These are phyloP conservation scores for Aspergillus proliferans DNA, from an alignment of 2,329 filamentous ascomycete species.

Conservation along the genomic window DNA sequence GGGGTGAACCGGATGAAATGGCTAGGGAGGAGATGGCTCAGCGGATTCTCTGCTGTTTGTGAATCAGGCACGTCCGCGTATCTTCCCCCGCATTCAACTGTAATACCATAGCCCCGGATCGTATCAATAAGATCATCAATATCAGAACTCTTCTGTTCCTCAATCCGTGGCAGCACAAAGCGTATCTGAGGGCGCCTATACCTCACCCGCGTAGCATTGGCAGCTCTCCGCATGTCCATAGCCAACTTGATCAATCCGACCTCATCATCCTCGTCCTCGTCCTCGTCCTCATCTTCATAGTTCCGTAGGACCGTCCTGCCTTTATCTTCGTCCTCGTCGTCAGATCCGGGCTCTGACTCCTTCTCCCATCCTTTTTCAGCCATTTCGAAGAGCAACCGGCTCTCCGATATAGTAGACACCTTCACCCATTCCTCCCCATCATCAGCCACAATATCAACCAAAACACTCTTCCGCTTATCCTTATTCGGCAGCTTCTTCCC, in stretches of 20 bases:
- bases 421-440: conserved; percentile 63
- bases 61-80: conserved; percentile 6
- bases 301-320: conserved; percentile 21
- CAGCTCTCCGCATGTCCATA: conserved; percentile 52
- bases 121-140: conserved; percentile 53
- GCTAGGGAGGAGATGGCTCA: conserved; percentile 34
- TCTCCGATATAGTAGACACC: conserved; percentile 60
- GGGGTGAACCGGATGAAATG: conserved; percentile 37
- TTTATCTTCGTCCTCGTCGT: conserved; percentile 13
- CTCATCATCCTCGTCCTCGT: conserved; percentile 47
- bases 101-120: conserved; percentile 48
- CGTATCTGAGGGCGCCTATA: conserved; percentile 56
- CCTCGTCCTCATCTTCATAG: conserved; percentile 33
- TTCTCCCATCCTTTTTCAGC: conserved; percentile 61
- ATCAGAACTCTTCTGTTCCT: conserved; percentile 44
- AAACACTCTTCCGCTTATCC: conserved; percentile 45
- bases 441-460: conserved; percentile 60
- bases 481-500: conserved; percentile 25
- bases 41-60: conserved; percentile 4
- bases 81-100: conserved; percentile 30
- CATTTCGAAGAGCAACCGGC: conserved; percentile 59
- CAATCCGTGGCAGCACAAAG: conserved; percentile 57
- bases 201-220: conserved; percentile 50
- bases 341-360: conserved; percentile 42
- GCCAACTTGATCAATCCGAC: conserved; percentile 57